A percentile compares a stretch with the other conserved stretches of the same genome.
phyloP scores from a whole-genome alignment of 192 early-diverging fungal species.

The Linnemannia elongata region DNA sequence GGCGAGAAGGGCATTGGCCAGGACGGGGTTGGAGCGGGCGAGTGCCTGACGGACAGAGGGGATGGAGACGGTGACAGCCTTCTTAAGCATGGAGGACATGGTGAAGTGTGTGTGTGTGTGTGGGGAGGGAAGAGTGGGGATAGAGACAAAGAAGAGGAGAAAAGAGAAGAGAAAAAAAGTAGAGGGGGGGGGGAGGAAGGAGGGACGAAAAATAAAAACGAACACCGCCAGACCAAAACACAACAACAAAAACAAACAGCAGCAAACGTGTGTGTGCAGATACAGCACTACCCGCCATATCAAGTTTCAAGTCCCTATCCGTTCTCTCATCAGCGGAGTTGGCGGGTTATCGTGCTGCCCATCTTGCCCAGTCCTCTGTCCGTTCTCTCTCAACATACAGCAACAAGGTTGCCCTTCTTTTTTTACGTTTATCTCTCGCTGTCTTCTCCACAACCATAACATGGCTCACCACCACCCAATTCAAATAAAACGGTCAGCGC shows the following conservation, averaged over 20 bases:
- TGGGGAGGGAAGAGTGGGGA: not conserved
- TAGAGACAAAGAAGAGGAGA: conserved; percentile 4
- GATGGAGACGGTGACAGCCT: conserved; percentile 55
- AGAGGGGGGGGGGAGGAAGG: not conserved
- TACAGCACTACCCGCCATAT: no score
- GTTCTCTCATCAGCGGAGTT: no score
- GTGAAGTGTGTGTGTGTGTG: not conserved
- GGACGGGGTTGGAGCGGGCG: conserved; percentile 50
- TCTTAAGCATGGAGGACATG: conserved; percentile 52
- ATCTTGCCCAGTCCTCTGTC: conserved; percentile 2
- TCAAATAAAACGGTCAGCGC: no score
- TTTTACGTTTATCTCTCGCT: not conserved
- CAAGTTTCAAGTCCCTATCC: no score
- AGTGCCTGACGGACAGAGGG: conserved; percentile 55
- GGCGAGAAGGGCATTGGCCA: conserved; percentile 46
- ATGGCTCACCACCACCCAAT: not conserved
- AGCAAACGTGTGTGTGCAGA: no score
- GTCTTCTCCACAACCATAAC: conserved; percentile 1
- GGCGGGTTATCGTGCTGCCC: no score
- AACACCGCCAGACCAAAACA: not conserved
- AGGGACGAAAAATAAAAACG: not conserved
- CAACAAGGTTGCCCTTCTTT: conserved; percentile 9
- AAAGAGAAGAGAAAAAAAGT: conserved; percentile 4
- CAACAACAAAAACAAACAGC: not conserved
- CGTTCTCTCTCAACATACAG: not conserved